Percentiles rank a stretch among this genome's conserved stretches.
Conservation (phyloP, 2,329 filamentous ascomycete species). For the Ilyonectria mors-panacis region DNA sequence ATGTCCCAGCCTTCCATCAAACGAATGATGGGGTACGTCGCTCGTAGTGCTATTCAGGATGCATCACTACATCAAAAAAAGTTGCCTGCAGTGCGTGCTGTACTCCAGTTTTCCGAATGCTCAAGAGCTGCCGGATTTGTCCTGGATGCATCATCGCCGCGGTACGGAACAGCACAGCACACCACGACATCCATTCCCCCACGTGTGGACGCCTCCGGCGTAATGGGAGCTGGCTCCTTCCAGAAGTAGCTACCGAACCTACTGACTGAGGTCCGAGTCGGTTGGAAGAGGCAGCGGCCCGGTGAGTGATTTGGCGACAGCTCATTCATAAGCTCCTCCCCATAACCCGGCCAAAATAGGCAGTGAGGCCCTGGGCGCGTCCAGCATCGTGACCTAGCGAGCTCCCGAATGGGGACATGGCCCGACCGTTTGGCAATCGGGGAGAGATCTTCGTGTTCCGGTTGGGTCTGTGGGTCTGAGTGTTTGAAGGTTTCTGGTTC, state of each 20-base stretch:
- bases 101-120: conserved; percentile 10
- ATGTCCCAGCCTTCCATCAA: conserved; percentile 16
- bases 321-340: conserved; percentile 9
- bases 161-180: conserved; percentile 15
- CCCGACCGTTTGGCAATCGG: conserved; percentile 30
- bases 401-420: conserved; percentile 24
- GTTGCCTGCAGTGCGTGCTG: conserved; percentile 17
- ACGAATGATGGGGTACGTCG: conserved; percentile 8
- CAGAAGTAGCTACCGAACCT: conserved; percentile 32
- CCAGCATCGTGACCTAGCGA: conserved; percentile 19
- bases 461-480: conserved; percentile 21
- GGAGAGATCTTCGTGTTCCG: conserved; percentile 20
- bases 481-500: conserved; percentile 13
- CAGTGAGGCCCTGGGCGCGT: background rate
- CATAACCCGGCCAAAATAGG: conserved; percentile 5
- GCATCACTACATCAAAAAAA: conserved; percentile 12
- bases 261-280: conserved; percentile 16
- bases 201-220: conserved; percentile 17
- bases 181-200: conserved; percentile 34
- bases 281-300: conserved; percentile 9
- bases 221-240: conserved; percentile 38
- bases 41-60: conserved; percentile 3
- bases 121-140: conserved; percentile 21
- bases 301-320: conserved; percentile 18
- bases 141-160: conserved; percentile 5